Evolutionary conservation across 2,329 filamentous ascomycete genomes (phyloP).

Genomic region (Ophiostoma quercus): DNA sequence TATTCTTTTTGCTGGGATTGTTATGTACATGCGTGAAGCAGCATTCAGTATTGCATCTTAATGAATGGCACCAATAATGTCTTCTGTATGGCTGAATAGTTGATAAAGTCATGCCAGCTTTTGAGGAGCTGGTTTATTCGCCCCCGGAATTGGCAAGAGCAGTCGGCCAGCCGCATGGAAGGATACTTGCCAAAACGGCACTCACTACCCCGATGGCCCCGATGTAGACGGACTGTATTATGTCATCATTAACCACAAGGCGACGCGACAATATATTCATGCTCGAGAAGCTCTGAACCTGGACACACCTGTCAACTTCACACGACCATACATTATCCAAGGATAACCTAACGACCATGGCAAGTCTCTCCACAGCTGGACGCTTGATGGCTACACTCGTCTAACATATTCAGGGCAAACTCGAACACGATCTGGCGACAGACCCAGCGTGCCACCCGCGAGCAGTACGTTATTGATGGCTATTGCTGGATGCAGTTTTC

Average conservation of each 20-base stretch:
- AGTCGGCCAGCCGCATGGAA: neutral
- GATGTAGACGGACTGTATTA: conserved; percentile 7
- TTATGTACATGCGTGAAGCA: neutral
- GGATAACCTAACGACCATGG: neutral
- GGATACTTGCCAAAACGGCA: neutral
- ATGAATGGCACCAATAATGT: no score
- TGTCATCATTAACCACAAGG: neutral
- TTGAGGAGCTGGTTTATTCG: neutral
- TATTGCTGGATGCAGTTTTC: neutral
- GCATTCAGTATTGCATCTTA: no score
- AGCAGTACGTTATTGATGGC: conserved; percentile 53
- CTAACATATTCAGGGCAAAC: conserved; percentile 24
- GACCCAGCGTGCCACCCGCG: conserved; percentile 80
- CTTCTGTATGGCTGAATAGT: neutral
- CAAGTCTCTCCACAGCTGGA: neutral
- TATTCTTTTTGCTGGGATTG: neutral
- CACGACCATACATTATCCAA: neutral
- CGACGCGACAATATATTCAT: neutral
- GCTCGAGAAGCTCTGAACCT: neutral
- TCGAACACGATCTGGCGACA: conserved; percentile 65
- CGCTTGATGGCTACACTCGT: neutral
- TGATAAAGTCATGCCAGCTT: neutral
- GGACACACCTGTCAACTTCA: neutral
- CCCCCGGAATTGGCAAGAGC: neutral
- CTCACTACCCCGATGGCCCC: conserved; percentile 1